Base-by-base conservation (phyloP, 2,329 filamentous ascomycete species). In the Xylaria digitata region DNA sequence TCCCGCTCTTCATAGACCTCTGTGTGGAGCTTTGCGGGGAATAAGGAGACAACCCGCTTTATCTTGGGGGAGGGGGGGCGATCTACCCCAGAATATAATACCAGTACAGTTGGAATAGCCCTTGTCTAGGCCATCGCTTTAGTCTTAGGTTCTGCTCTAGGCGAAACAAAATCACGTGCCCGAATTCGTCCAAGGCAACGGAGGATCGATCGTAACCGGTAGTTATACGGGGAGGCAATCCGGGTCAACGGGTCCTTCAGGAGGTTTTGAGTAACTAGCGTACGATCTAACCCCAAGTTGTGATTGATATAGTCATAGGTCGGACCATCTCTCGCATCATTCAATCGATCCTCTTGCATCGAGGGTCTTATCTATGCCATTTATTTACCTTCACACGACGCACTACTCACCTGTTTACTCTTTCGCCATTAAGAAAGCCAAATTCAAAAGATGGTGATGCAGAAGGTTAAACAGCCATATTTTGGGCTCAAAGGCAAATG, bases 401-500 rank as follows among this genome's bases (percentile, higher is more conserved):
- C 37, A 40, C 3, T 21, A 15, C 9, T 53, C 6, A n/a, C 50
- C 6, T 11, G 21, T 13, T 23, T 19, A 11, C 15, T 23, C 7
- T 11, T 7, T 34, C 17, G 11, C 9, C 3, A 40, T 15, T 21
- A 15, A 6, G 15, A 11, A 8, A 26, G 3, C 40, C 2, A 13
- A 30, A 43, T n/a, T 9, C 6, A 26, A 50, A 63, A n/a, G 19
- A 76, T 71, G 74, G 70, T 72, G 34, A 56, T 66, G 43, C 56
- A 67, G 13, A 67, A 65, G 45, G 48, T 23, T 37, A 74, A 72
- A 32, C 64, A 74, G 68, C 74, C 73, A 61, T 75, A 74, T 50
- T 74, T 76, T 45, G 73, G 72, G 67, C 57, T 75, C 17, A 74
- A 65, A 52, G 73, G 74, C 17, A 72, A 73, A 70, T 74, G 72